phyloP scores from a whole-genome alignment of 768 basidiomycete species.

The Collybiopsis confluens region DNA sequence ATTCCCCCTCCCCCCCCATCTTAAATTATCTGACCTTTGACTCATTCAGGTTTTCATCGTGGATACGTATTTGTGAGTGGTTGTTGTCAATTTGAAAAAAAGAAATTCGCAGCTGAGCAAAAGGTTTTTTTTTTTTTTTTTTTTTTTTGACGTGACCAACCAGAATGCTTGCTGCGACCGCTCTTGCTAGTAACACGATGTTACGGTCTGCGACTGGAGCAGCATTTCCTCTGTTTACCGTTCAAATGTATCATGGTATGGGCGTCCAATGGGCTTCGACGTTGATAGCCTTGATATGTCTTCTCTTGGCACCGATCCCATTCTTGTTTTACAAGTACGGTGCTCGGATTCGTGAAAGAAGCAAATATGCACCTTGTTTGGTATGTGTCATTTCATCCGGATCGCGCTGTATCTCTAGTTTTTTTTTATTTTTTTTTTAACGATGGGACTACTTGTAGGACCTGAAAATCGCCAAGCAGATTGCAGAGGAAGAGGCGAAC shows the following conservation, averaged over 20 bases:
- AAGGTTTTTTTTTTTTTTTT: too few species aligned
- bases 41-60: slow-evolving; percentile 45
- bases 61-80: slow-evolving; percentile 49
- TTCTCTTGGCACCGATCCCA: slow-evolving; percentile 33
- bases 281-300: slow-evolving; percentile 6
- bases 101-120: too few species aligned
- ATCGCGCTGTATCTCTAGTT: too few species aligned
- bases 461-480: slow-evolving; percentile 35
- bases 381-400: too few species aligned
- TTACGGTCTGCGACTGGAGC: slow-evolving; percentile 31
- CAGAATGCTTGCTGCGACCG: slow-evolving; percentile 36
- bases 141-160: too few species aligned
- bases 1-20: neutral
- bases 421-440: too few species aligned
- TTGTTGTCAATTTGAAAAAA: too few species aligned
- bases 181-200: slow-evolving; percentile 44
- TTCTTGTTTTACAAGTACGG: slow-evolving; percentile 73
- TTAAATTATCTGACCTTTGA: too few species aligned
- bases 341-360: slow-evolving; percentile 45
- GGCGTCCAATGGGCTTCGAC: slow-evolving; percentile 13
- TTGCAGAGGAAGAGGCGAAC: slow-evolving; percentile 15
- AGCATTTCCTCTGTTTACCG: slow-evolving; percentile 40
- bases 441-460: too few species aligned
- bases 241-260: slow-evolving; percentile 28
- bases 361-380: slow-evolving; percentile 49